Evolutionary conservation across 2,329 filamentous ascomycete species (phyloP).

Genomic region (Alternaria arborescens): DNA sequence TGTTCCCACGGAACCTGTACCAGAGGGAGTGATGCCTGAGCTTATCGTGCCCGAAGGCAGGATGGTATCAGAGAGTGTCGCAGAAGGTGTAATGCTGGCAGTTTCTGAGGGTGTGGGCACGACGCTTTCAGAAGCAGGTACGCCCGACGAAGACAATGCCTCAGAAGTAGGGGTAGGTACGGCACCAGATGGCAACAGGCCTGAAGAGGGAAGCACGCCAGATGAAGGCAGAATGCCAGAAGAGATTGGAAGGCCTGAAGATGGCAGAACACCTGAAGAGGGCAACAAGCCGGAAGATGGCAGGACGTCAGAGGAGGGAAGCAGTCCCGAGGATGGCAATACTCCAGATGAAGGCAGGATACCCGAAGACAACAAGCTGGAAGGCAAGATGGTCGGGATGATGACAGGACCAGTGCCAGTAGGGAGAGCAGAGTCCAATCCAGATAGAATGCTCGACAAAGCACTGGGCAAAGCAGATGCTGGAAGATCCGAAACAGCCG

Average conservation of each 20-base stretch:
- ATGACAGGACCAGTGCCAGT: slow-evolving; percentile 25
- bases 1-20: slow-evolving; percentile 15
- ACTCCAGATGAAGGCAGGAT: slow-evolving; percentile 11
- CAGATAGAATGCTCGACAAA: slow-evolving; percentile 29
- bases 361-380: slow-evolving; percentile 21
- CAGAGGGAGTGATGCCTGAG: slow-evolving; percentile 19
- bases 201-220: slow-evolving; percentile 17
- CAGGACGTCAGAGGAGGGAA: slow-evolving; percentile 9
- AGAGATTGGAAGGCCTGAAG: slow-evolving; percentile 6
- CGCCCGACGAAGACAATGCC: slow-evolving; percentile 19
- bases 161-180: slow-evolving; percentile 14
- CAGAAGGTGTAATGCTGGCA: slow-evolving; percentile 14
- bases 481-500: slow-evolving; percentile 27
- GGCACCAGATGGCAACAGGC: slow-evolving; percentile 10
- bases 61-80: background rate
- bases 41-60: background rate
- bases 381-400: slow-evolving; percentile 14
- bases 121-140: slow-evolving; percentile 13
- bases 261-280: slow-evolving; percentile 6
- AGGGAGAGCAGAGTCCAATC: slow-evolving; percentile 21
- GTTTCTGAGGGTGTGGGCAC: slow-evolving; percentile 19
- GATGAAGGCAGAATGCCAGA: slow-evolving; percentile 14
- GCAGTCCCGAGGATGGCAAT: slow-evolving; percentile 8
- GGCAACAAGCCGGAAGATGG: slow-evolving; percentile 11
- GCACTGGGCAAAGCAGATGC: slow-evolving; percentile 28